These are phyloP conservation scores for Beauveria sp. DNA, from an alignment of 2,329 filamentous ascomycete genomes.

Conservation along the genomic window DNA sequence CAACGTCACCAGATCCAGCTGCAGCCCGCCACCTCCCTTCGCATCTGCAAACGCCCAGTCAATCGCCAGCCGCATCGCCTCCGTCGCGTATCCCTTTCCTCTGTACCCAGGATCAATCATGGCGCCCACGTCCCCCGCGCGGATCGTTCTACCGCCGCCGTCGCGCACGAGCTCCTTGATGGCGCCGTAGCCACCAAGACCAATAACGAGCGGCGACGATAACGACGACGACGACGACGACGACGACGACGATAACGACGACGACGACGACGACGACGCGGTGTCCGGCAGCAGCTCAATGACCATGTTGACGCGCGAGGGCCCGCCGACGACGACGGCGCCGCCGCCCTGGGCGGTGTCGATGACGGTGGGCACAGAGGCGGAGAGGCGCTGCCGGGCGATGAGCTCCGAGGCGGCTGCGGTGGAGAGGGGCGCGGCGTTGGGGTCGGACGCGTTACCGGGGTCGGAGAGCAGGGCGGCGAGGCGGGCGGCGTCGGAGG, in stretches of 20 bases:
- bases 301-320: slow-evolving; percentile 20
- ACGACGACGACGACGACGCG: background rate
- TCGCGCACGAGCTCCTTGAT: slow-evolving; percentile 19
- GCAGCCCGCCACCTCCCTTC: slow-evolving; percentile 19
- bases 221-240: too few species aligned
- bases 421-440: slow-evolving; percentile 13
- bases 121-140: slow-evolving; percentile 21
- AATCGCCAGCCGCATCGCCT: slow-evolving; percentile 20
- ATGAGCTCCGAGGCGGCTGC: slow-evolving; percentile 15
- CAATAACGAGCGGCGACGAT: slow-evolving; percentile 14
- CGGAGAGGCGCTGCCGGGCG: slow-evolving; percentile 18
- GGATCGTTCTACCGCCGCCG: slow-evolving; percentile 9
- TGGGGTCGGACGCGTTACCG: slow-evolving; percentile 14
- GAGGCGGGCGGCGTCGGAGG: slow-evolving; percentile 16
- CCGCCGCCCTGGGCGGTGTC: background rate
- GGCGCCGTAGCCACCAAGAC: slow-evolving; percentile 22
- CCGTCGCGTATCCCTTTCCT: slow-evolving; percentile 18
- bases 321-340: slow-evolving; percentile 15
- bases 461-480: slow-evolving; percentile 20
- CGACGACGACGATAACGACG: too few species aligned
- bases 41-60: slow-evolving; percentile 20
- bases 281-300: slow-evolving; percentile 13
- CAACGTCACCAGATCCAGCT: slow-evolving; percentile 22
- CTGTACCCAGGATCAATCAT: slow-evolving; percentile 19
- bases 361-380: slow-evolving; percentile 17